Conservation (phyloP, 2,329 filamentous ascomycete genomes). For the Trichoderma sp. region DNA sequence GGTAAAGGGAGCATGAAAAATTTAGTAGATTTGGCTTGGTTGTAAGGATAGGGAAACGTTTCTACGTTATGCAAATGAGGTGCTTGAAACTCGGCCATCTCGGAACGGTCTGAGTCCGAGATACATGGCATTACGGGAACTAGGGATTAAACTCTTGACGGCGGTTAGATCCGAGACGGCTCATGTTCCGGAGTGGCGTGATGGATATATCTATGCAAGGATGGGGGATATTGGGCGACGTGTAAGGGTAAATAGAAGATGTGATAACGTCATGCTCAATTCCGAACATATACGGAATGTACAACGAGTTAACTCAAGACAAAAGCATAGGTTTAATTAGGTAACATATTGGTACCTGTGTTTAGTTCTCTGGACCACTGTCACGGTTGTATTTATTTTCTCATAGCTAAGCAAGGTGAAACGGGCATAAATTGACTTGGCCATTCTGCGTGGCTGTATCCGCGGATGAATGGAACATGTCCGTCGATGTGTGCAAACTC, state of each 20-base stretch:
- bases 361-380: neutral
- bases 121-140: neutral
- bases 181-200: neutral
- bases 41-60: neutral
- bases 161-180: neutral
- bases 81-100: neutral
- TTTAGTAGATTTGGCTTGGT: neutral
- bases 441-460: neutral
- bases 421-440: neutral
- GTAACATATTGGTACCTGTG: neutral
- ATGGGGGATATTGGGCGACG: neutral
- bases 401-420: neutral
- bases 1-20: conserved; percentile 21
- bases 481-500: neutral
- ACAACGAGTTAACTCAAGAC: neutral
- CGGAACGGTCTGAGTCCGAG: neutral
- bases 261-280: neutral
- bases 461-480: neutral
- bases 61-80: neutral
- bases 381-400: neutral
- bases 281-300: neutral
- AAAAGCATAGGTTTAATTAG: too few relatives aligned
- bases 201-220: neutral
- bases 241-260: neutral
- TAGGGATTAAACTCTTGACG: neutral